Percentiles rank a stretch among this genome's conserved stretches.
phyloP scores from a whole-genome alignment of 768 basidiomycete species.

The Auriculariales sp. region DNA sequence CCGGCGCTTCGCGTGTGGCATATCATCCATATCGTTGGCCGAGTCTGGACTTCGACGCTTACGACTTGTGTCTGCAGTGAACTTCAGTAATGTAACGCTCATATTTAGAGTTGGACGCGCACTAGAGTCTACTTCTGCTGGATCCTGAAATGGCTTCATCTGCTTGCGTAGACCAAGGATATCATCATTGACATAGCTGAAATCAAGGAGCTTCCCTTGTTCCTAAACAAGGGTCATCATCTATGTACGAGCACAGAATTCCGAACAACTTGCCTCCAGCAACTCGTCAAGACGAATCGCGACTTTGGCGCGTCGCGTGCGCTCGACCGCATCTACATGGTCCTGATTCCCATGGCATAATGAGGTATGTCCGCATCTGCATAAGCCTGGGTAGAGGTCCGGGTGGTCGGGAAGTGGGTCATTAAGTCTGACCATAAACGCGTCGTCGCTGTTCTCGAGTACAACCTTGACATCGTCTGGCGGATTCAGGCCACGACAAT shows the following conservation, averaged over 20 bases:
- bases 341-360: conserved; percentile 54
- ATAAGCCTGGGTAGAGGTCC: conserved; percentile 39
- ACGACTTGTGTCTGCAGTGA: background rate
- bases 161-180: conserved; percentile 56
- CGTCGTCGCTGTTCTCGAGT: conserved; percentile 16
- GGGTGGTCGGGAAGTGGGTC: conserved; percentile 28
- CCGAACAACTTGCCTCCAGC: conserved; percentile 34
- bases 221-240: conserved; percentile 33
- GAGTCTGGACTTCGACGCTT: conserved; percentile 1
- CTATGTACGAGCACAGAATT: background rate
- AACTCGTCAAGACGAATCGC: conserved; percentile 73
- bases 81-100: conserved; percentile 11
- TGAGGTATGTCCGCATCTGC: conserved; percentile 56
- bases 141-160: conserved; percentile 29
- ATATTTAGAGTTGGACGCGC: conserved; percentile 7
- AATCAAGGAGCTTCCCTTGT: conserved; percentile 61
- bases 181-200: conserved; percentile 57
- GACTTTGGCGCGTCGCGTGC: conserved; percentile 54
- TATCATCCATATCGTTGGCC: conserved; percentile 6
- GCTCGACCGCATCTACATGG: conserved; percentile 44
- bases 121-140: conserved; percentile 8
- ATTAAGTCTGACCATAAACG: conserved; percentile 5
- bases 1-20: conserved; percentile 36
- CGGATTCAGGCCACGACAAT: conserved; percentile 60
- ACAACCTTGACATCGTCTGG: conserved; percentile 40